These are phyloP conservation scores for Colletotrichum paranaense DNA, from an alignment of 2,329 filamentous ascomycete species.

Conservation along the genomic window DNA sequence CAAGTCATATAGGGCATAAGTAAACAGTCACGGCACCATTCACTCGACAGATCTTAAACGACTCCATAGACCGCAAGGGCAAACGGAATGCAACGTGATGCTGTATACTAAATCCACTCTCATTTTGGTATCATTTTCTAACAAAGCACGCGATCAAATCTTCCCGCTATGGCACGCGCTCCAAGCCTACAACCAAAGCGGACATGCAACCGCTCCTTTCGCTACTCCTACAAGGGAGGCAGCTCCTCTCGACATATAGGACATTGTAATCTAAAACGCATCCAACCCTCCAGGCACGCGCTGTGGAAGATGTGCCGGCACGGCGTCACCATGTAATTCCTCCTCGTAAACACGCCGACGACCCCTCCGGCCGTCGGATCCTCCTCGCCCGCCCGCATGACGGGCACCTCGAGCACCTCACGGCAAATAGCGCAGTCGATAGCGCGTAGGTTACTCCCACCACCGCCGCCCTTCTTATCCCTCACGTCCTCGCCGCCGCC, in stretches of 20 bases:
- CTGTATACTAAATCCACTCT: not conserved
- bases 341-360: constrained; percentile 78
- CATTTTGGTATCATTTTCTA: not conserved
- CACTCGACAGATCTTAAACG: not conserved
- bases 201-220: not conserved
- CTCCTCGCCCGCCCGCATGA: constrained; percentile 71
- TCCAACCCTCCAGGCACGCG: constrained; percentile 92
- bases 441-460: constrained; percentile 50
- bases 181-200: not conserved
- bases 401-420: constrained; percentile 89
- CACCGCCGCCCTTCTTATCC: constrained; percentile 41
- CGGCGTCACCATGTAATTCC: constrained; percentile 96
- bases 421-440: constrained; percentile 98
- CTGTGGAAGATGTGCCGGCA: constrained; percentile 97
- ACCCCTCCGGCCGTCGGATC: constrained; percentile 63
- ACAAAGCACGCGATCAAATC: not conserved
- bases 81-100: not conserved
- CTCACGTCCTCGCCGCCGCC: constrained; percentile 45
- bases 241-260: constrained; percentile 93
- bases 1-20: too few species aligned
- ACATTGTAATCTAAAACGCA: constrained; percentile 92
- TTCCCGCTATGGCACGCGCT: not conserved
- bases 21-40: too few species aligned
- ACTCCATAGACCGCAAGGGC: too few species aligned
- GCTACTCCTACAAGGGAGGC: constrained; percentile 73